Base-by-base conservation (phyloP, 208 protist genomes). In the Acanthamoeba lenticulata region DNA sequence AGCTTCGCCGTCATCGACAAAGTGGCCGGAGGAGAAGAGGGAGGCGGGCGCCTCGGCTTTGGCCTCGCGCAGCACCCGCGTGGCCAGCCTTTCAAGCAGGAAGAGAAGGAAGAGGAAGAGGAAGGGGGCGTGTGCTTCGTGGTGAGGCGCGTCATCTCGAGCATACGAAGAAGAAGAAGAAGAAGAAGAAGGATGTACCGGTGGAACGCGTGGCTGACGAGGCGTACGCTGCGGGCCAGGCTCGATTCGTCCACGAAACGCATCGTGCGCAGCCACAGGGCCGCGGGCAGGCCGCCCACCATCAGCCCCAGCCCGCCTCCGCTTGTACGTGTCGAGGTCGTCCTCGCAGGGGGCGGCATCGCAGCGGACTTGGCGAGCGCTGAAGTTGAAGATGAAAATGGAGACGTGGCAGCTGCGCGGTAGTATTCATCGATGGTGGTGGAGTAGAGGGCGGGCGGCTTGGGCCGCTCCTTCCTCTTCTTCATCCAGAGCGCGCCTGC, bases 401-500 rank as follows among this genome's bases (percentile, higher is more conserved):
- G 29, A 42, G 67, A 15, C 7, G 38, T 45, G 27, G 27, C 42
- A 24, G 21, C 13, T 83, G 32, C 34, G 19, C 17, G 74, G 77
- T 86, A 86, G 44, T 86, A 86, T 15, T 38, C 44, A 40, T 86
- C 77, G 38, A 86, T 86, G 1, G 77, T 86, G 5, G 77, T 86
- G 45, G 44, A 19, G n/a, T 5, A 24, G 44, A 47, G 77, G 44
- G 77, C 11, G 29, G 44, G 44, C 0, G 77, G 27, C n/a, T 86
- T 86, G 21, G 44, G 44, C 44, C 44, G 38, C 77, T 86, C 77
- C n/a, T 86, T 47, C 77, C 77, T 86, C 45, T 57, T 86, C 77
- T 86, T 86, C 77, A 86, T 86, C 77, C 77, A 86, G 27, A 29
- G 44, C 21, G n/a, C 77, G 19, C 77, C 44, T 29, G 9, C 45